Evolutionary conservation across 805 yeast genomes (phyloP), one percentile per base, ranked within the genome.

Genomic region (Wickerhamomyces kurtzmanii): DNA sequence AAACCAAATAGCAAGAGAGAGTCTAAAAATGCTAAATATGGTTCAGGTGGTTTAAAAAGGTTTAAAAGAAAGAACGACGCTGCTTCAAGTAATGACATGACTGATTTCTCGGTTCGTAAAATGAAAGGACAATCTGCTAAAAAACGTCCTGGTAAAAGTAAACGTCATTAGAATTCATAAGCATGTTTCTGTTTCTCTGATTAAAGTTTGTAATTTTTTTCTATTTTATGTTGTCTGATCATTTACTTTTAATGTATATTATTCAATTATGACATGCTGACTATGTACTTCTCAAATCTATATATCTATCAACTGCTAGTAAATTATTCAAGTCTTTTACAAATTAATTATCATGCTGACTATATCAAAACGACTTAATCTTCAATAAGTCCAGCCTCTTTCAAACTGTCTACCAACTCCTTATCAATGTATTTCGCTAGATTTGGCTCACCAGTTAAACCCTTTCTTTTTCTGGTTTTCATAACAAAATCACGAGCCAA

Each of bases 391-490:
- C 78, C 81, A 23, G 63, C 55, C 22, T 65, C 70, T 33, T 56
- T 55, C 40, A 85, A 51, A 37, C 69, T 68, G 6, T 59, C 57
- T 37, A 64, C 70, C 12, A 82, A 53, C 2, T 69, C 78, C 2
- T 55, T 53, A 29, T 79, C 93, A 16, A 87, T 67, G 43, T 77
- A 84, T 38, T 74, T 74, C 27, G 66, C 62, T 26, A 87, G 45
- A 3, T 65, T 62, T 13, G 84, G 83, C 34, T 79, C 93, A 10
- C 77, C 83, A 6, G 73, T 65, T 20, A 89, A 54, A 0, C 96
- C 97, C 48, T 86, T 89, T 42, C 96, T 68, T 42, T 75, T 72
- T 49, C 99, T 66, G 0, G 96, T 85, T 51, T 93, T 91, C 55
- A 84, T 56, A 17, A 85, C 77, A 43, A 86, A 84, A 52, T 91